phyloP scores from a whole-genome alignment of 371 early-diverging fungal genomes.

The Chytridium lagenaria region DNA sequence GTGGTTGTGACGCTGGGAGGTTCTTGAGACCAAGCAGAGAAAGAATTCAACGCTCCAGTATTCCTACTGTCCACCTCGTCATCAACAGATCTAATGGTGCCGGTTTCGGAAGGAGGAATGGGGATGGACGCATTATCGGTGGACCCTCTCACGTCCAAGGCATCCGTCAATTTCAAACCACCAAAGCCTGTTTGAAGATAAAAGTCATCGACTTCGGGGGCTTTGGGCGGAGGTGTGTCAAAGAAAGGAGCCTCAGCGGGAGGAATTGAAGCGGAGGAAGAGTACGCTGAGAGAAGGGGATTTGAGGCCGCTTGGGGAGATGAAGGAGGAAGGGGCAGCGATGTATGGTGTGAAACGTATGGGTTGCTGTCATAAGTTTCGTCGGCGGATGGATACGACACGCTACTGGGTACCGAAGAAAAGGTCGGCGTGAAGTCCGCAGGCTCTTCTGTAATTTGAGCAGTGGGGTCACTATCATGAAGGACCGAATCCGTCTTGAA shows the following conservation, averaged over 20 bases:
- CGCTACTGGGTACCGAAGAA: background rate
- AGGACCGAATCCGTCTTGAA: background rate
- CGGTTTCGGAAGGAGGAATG: conserved; percentile 29
- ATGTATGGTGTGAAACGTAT: background rate
- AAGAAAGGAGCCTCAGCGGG: background rate
- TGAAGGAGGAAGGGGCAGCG: background rate
- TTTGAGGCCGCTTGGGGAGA: background rate
- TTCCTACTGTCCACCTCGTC: conserved; percentile 2
- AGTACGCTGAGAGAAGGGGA: background rate
- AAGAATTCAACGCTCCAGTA: background rate
- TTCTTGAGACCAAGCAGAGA: background rate
- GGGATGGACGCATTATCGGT: conserved; percentile 42
- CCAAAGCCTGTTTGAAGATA: background rate
- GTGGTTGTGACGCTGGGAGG: conserved; percentile 6
- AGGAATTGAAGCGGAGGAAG: background rate
- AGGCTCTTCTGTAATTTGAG: no score
- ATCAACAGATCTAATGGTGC: conserved; percentile 13
- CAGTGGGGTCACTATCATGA: no score
- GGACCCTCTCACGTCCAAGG: background rate
- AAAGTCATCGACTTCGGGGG: background rate
- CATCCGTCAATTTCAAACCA: background rate
- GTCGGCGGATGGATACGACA: background rate
- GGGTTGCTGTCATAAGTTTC: no score
- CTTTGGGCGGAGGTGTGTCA: background rate
- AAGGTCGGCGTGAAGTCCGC: background rate